phyloP scores from a whole-genome alignment of 2,329 filamentous ascomycete species.

The Pezicula radicicola region DNA sequence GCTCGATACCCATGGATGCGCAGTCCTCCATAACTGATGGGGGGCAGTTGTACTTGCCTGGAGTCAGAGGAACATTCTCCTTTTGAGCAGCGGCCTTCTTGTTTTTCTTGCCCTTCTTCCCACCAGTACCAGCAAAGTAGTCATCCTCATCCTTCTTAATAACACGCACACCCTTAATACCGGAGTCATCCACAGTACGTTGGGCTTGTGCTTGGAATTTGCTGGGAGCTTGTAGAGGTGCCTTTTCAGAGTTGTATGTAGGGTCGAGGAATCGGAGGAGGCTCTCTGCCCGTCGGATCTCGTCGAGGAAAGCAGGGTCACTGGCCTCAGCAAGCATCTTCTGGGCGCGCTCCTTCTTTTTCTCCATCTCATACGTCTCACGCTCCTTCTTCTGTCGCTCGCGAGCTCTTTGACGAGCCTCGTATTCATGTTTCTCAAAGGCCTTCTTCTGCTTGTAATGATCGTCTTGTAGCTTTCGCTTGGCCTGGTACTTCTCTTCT shows the following conservation, averaged over 20 bases:
- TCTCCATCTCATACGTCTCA: constrained; percentile 67
- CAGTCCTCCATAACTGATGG: constrained; percentile 92
- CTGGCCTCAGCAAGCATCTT: constrained; percentile 77
- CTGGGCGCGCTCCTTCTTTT: constrained; percentile 73
- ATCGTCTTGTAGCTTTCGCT: constrained; percentile 85
- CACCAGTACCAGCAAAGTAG: constrained; percentile 70
- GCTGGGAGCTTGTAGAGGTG: constrained; percentile 62
- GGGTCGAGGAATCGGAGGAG: constrained; percentile 92
- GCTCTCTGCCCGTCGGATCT: constrained; percentile 85
- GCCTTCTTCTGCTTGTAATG: constrained; percentile 82
- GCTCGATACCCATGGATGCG: constrained; percentile 77
- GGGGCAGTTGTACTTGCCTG: constrained; percentile 75
- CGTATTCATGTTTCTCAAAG: constrained; percentile 78
- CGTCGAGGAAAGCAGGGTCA: constrained; percentile 85
- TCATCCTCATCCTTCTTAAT: constrained; percentile 88
- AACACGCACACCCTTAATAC: constrained; percentile 80
- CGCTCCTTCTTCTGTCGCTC: constrained; percentile 82
- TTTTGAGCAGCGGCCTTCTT: constrained; percentile 60
- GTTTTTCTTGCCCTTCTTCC: constrained; percentile 86
- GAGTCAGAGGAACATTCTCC: constrained; percentile 42
- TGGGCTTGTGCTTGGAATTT: constrained; percentile 76
- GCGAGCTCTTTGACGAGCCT: constrained; percentile 71
- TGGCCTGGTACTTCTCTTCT: constrained; percentile 77
- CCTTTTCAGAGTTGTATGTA: constrained; percentile 59
- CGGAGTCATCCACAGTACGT: constrained; percentile 81